Conservation (phyloP, 768 basidiomycete genomes). For the Pisolithus microcarpus region DNA sequence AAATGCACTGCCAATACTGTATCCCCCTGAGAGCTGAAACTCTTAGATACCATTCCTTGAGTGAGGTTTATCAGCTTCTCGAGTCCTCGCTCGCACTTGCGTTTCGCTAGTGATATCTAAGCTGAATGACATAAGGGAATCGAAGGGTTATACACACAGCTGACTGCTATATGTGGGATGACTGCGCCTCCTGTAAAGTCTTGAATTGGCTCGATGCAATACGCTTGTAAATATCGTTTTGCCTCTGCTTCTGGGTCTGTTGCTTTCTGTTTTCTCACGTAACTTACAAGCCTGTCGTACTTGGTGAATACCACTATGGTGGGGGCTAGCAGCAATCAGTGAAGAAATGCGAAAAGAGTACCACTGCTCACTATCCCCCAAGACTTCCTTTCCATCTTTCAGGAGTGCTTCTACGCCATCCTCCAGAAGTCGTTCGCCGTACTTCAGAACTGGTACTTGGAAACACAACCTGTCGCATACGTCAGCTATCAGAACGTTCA, state of each 20-base stretch:
- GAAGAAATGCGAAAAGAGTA: not conserved
- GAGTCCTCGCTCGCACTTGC: not conserved
- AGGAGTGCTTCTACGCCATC: slow-evolving; percentile 1
- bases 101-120: not conserved
- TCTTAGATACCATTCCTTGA: not conserved
- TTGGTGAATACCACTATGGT: slow-evolving; percentile 1
- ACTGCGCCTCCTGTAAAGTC: not conserved
- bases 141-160: not conserved
- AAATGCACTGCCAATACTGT: not conserved
- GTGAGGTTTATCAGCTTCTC: slow-evolving; percentile 1
- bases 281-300: slow-evolving; percentile 7
- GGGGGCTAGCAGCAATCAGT: not conserved
- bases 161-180: not conserved
- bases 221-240: not conserved
- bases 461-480: not conserved
- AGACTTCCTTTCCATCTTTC: not conserved
- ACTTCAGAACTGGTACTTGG: not conserved
- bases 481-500: not conserved
- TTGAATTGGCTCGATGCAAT: not conserved
- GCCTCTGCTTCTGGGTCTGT: not conserved
- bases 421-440: slow-evolving; percentile 3
- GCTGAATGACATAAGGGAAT: not conserved
- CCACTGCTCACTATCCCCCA: not conserved
- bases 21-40: not conserved
- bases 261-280: not conserved